A percentile compares a stretch with the other conserved stretches of the same genome.
Conservation (phyloP, 805 yeast species). For the Saturnispora hagleri region DNA sequence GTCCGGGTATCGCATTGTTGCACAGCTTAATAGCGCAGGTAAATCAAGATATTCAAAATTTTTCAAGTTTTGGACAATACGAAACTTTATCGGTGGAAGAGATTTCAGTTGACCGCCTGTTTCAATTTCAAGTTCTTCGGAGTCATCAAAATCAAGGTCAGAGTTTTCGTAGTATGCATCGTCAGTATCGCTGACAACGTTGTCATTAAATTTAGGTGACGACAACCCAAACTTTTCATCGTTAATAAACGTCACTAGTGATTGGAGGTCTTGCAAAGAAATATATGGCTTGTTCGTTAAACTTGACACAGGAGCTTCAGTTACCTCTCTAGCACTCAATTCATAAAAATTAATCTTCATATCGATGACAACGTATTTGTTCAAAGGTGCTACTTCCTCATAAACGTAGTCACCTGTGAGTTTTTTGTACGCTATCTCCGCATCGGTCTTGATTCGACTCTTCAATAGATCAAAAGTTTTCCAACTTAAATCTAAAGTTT, state of each 20-base stretch:
- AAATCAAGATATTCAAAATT: slow-evolving; percentile 33
- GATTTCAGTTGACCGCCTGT: neutral
- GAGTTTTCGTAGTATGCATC: slow-evolving; percentile 23
- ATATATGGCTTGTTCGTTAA: slow-evolving; percentile 46
- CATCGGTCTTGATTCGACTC: slow-evolving; percentile 2
- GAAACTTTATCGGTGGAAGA: slow-evolving; percentile 31
- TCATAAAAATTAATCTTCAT: slow-evolving; percentile 56
- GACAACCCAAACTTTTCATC: slow-evolving; percentile 29
- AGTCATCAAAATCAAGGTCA: slow-evolving; percentile 26
- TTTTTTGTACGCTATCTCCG: slow-evolving; percentile 7
- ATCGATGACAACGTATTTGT: slow-evolving; percentile 57
- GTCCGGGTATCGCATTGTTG: slow-evolving; percentile 11
- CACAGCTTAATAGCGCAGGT: slow-evolving; percentile 18
- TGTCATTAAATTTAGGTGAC: slow-evolving; percentile 9
- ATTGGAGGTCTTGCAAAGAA: slow-evolving; percentile 48
- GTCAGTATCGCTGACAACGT: slow-evolving; percentile 5
- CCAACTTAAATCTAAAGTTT: slow-evolving; percentile 16
- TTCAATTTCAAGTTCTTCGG: slow-evolving; percentile 24
- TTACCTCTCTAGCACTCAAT: slow-evolving; percentile 46
- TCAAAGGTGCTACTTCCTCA: slow-evolving; percentile 13
- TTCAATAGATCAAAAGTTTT: slow-evolving; percentile 11
- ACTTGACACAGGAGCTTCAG: slow-evolving; percentile 40
- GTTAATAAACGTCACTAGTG: slow-evolving; percentile 54
- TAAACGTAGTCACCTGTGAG: slow-evolving; percentile 1
- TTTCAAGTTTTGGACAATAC: slow-evolving; percentile 37